Evolutionary conservation across 2,329 filamentous ascomycete genomes (phyloP).

Genomic region (Fusarium hainanense): DNA sequence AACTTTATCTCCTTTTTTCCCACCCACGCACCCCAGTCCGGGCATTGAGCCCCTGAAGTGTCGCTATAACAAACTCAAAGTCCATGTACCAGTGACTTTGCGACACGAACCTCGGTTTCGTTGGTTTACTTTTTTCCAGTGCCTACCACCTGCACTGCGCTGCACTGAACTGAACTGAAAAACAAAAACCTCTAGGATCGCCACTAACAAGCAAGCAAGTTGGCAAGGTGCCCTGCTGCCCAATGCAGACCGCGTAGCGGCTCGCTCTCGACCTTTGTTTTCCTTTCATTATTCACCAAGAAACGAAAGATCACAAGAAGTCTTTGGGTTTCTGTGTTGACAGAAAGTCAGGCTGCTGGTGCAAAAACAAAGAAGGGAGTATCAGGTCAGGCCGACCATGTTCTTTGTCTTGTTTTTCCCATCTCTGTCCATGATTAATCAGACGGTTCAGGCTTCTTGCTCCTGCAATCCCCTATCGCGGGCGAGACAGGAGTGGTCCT

Average conservation of each 20-base stretch:
- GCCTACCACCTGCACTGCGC: not conserved
- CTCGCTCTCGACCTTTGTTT: not conserved
- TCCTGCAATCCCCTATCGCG: not conserved
- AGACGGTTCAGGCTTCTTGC: not conserved
- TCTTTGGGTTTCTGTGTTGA: not conserved
- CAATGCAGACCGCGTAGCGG: conserved; percentile 14
- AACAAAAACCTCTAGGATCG: conserved; percentile 17
- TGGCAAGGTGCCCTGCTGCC: conserved; percentile 15
- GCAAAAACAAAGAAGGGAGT: not conserved
- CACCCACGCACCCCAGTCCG: conserved; percentile 49
- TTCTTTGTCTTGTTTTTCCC: not conserved
- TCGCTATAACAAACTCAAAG: conserved; percentile 47
- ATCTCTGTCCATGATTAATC: not conserved
- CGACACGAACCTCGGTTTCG: conserved; percentile 13
- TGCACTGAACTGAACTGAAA: not conserved
- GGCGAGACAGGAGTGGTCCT: not conserved
- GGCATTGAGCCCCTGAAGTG: conserved; percentile 55
- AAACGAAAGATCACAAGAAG: not conserved
- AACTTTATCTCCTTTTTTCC: conserved; percentile 56
- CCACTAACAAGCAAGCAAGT: conserved; percentile 35
- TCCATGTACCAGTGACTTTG: conserved; percentile 37
- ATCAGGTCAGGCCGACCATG: not conserved
- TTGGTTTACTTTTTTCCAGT: conserved; percentile 1
- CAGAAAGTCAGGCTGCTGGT: not conserved
- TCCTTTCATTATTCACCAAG: not conserved